Base-by-base conservation (phyloP, 1,284 basidiomycete genomes). In the Melampsora abietis-canadensis region DNA sequence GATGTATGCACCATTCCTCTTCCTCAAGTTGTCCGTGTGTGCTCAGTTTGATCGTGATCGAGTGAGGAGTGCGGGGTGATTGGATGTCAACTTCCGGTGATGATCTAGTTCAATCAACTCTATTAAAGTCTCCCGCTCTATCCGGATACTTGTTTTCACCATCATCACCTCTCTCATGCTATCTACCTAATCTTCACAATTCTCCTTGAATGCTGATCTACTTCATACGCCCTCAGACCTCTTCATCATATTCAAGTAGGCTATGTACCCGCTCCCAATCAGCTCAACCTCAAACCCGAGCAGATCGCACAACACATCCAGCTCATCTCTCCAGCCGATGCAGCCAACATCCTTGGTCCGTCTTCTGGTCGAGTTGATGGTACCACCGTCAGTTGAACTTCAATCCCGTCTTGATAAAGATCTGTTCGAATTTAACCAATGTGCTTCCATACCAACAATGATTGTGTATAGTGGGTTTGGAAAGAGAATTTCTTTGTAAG, bases 361-460 rank as follows among this genome's bases (percentile, higher is more conserved):
- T 82, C 80, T n/a, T 82, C 81, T 77, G 83, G 79, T 77, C 87
- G 84, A 85, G 91, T 21, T 88, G 85, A 83, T 84, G 86, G 27
- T 85, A 91, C 66, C 85, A 87, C 64, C 90, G 91, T 6, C 88
- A 87, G 80, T 89, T 90, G 15, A 87, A 88, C 5, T 62, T 34
- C 31, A 34, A n/a, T 57, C n/a, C n/a, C 61, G 10, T 61, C 12
- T 27, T 17, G 6, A 40, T 40, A 14, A 31, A 14, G n/a, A 57
- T 5, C 30, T 46, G 8, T 69, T 34, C 60, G 47, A 31, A 12
- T 37, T 31, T 14, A 8, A 19, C 48, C 27, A 21, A 6, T 15
- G 40, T 51, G 34, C 44, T 54, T 12, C 37, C 10, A 12, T 40
- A 12, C 37, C 34, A 34, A 51, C 15, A 14, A 5, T 51, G 1